Evolutionary conservation across 164 flowering plant species (phyloP).

Genomic region (Magnolia officinalis): DNA sequence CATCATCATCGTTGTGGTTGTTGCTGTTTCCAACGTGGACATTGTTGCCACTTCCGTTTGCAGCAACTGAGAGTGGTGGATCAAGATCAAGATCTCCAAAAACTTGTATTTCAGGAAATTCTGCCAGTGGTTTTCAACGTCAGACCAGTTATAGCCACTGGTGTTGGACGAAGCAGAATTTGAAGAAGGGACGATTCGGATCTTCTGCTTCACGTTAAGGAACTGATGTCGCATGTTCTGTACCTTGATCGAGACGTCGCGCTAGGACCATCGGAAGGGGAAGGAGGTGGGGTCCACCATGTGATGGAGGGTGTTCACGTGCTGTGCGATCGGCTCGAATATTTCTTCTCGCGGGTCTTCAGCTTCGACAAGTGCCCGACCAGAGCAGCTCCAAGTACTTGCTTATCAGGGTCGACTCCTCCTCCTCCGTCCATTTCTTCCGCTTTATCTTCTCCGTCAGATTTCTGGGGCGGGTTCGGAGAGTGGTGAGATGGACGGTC

Average conservation of each 20-base stretch:
- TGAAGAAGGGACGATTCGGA: conserved; percentile 30
- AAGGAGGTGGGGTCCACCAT: conserved; percentile 52
- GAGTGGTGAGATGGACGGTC: too few relatives aligned
- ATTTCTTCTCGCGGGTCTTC: conserved; percentile 78
- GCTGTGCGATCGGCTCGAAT: conserved; percentile 81
- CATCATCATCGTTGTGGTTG: neutral
- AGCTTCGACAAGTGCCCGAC: conserved; percentile 67
- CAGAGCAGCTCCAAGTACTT: conserved; percentile 50
- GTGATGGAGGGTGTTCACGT: conserved; percentile 68
- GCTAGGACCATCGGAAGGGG: conserved; percentile 91
- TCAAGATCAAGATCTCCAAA: conserved; percentile 78
- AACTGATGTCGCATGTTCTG: conserved; percentile 97
- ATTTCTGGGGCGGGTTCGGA: too few relatives aligned
- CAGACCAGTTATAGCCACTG: conserved; percentile 55
- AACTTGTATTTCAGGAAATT: conserved; percentile 81
- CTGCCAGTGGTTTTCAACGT: conserved; percentile 76
- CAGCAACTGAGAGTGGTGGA: neutral
- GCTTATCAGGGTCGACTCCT: conserved; percentile 34
- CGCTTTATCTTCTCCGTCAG: conserved; percentile 46
- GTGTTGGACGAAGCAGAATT: neutral
- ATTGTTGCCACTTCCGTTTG: neutral
- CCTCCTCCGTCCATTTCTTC: conserved; percentile 53
- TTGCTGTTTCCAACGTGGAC: neutral
- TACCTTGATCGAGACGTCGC: conserved; percentile 86
- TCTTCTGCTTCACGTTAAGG: conserved; percentile 87